A percentile compares a stretch with the other conserved stretches of the same genome.
phyloP scores from a whole-genome alignment of 352 stramenopile genomes.

The Phytopythium cucurbitacearum region DNA sequence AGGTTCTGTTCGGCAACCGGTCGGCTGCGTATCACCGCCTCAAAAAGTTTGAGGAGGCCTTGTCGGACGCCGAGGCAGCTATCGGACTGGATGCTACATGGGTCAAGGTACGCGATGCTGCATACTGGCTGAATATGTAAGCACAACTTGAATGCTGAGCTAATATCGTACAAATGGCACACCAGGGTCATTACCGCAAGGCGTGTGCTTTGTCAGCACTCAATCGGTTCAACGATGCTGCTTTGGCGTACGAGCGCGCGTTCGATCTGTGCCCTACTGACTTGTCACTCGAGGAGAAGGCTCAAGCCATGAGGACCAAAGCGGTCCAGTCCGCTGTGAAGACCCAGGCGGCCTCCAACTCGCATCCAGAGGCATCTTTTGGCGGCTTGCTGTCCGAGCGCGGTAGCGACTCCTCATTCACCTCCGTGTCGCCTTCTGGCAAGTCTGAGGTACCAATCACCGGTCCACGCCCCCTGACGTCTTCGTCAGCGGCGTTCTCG shows the following conservation, averaged over 20 bases:
- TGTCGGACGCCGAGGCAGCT: conserved; percentile 60
- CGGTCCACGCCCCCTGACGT: conserved; percentile 5
- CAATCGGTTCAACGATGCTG: conserved; percentile 58
- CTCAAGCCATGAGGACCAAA: conserved; percentile 54
- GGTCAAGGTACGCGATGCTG: conserved; percentile 51
- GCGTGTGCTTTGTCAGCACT: conserved; percentile 63
- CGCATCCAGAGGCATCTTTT: not conserved
- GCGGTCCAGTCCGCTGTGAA: not conserved
- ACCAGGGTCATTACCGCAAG: conserved; percentile 72
- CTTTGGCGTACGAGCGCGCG: conserved; percentile 60
- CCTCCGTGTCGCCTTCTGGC: conserved; percentile 1
- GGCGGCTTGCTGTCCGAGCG: conserved; percentile 6
- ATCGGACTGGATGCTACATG: conserved; percentile 62
- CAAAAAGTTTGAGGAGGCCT: conserved; percentile 60
- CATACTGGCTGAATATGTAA: not conserved
- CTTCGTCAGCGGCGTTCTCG: conserved; percentile 54
- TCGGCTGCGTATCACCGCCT: conserved; percentile 68
- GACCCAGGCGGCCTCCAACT: not conserved
- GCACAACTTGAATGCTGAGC: not conserved
- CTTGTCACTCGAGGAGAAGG: conserved; percentile 56
- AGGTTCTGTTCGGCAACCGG: conserved; percentile 85
- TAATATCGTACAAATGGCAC: not conserved
- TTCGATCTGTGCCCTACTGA: conserved; percentile 69
- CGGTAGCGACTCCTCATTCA: conserved; percentile 8
- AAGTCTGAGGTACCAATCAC: not conserved